Evolutionary conservation across 2,329 filamentous ascomycete species (phyloP), one percentile per base, ranked within the genome.

Genomic region (Lachnum nothofagi): DNA sequence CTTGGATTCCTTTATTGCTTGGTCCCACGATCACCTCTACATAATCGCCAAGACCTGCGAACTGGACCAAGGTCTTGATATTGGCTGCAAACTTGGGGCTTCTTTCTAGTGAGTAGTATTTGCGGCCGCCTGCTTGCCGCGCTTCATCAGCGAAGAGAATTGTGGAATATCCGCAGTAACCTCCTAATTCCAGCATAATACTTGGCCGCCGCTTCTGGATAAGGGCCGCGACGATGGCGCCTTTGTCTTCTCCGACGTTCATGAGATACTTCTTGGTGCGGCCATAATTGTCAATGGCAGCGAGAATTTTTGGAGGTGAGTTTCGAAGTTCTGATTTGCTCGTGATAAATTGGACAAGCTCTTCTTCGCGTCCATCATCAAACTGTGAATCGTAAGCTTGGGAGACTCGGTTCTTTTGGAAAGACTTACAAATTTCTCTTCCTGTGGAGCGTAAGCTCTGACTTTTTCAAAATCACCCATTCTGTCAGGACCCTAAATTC

Each of bases 141-240:
- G 88, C 70, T 0, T 83, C 82, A 29, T 80, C 74, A 38, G 79
- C 85, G 61, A 91, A 91, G 1, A 89, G 73, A 51, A 93, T 81
- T 51, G 83, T 83, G 0, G 87, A 91, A 71, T 93, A 93, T 35
- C 88, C 88, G 17, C 90, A 76, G 66, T 91, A 93, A 42, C 86
- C 85, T 40, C 88, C 88, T 0, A 93, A 74, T 64, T 94, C 88
- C 40, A 91, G 78, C 80, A 90, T 87, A 2, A 74, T 74, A 46
- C 79, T 66, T 0, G 86, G 86, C 63, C 84, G 86, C 41, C 76
- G 70, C 54, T 85, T 72, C 17, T 72, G 71, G 51, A 93, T 90
- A 33, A 91, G 66, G 24, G 85, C 75, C 7, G 76, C 76, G 1
- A 91, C 79, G 45, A 89, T 83, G 53, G 74, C 76, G 40, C 85